Base-by-base conservation (phyloP, 495 filamentous ascomycete genomes). In the Niebla homalea region DNA sequence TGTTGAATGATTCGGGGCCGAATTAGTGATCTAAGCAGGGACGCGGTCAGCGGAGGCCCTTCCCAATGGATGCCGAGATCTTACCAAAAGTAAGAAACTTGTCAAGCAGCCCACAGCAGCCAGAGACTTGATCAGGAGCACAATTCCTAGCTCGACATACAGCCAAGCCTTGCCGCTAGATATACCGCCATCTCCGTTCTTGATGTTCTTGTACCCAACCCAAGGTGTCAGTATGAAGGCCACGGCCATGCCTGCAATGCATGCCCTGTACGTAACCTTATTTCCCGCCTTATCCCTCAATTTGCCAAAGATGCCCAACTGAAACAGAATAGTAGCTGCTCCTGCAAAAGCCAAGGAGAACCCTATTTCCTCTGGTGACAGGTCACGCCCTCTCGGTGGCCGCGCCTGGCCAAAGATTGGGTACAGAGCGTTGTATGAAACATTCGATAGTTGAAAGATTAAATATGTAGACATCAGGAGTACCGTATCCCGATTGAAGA, bases 201-300 rank as follows among this genome's bases (percentile, higher is more conserved):
- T 53, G 5, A 68, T 68, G 37, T 82, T 64, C 51, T 83, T 79
- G 59, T 94, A 89, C 0, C 87, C 87, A 38, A 96, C 79, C 62
- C 83, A 94, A 0, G 92, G 92, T 79, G 90, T 94, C 15, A 90
- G 64, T 29, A 89, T 63, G 67, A 95, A 95, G 4, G 86, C 80
- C 15, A 89, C 43, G 1, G 84, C 83, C 59, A 98, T 87, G 1
- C 84, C 86, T n/a, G 84, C 80, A 8, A 97, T 65, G 18, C 84
- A 81, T 15, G 75, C 72, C 8, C 86, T 77, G 58, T 95, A 98
- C 0, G 85, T 86, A 51, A 79, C 75, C 35, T 84, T 77, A 62
- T 96, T 96, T 2, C 92, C 92, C 63, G 94, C 71, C 51, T 80
- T 83, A 20, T 85, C 78, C 54, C 89, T 80, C 19, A 97, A 63